Percentiles rank a stretch among this genome's conserved stretches.
phyloP scores from a whole-genome alignment of 805 yeast genomes.

The Millerozyma miso region DNA sequence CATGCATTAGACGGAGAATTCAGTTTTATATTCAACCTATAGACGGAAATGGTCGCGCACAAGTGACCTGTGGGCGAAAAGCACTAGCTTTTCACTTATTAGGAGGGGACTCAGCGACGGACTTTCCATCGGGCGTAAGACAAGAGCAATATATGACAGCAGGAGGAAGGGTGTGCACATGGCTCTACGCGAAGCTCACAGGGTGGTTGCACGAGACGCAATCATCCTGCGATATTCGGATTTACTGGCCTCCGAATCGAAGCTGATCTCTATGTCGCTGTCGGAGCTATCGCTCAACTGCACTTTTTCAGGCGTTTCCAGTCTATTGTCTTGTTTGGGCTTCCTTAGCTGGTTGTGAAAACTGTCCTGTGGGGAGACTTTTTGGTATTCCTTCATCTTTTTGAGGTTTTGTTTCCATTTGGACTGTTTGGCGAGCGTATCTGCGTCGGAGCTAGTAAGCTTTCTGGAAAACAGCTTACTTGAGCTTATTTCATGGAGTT shows the following conservation, averaged over 20 bases:
- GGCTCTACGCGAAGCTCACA: not conserved
- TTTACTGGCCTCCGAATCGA: not conserved
- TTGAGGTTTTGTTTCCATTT: slow-evolving; percentile 24
- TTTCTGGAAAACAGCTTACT: slow-evolving; percentile 12
- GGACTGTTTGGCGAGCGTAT: slow-evolving; percentile 11
- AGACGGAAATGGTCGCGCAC: no score
- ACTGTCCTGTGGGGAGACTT: slow-evolving; percentile 2
- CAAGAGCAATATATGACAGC: no score
- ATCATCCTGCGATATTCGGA: not conserved
- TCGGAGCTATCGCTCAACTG: slow-evolving; percentile 2
- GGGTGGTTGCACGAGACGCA: not conserved
- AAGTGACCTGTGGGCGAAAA: no score
- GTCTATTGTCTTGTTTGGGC: slow-evolving; percentile 3
- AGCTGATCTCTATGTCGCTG: slow-evolving; percentile 2
- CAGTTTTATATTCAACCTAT: no score
- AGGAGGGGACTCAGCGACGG: no score
- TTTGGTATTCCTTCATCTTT: slow-evolving; percentile 12
- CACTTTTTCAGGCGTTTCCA: not conserved
- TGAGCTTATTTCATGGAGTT: slow-evolving; percentile 19
- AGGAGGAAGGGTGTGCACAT: not conserved
- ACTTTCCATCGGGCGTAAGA: no score
- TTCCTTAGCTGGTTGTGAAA: not conserved
- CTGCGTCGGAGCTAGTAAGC: slow-evolving; percentile 13
- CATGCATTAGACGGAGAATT: no score
- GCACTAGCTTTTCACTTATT: no score